Conservation (phyloP, 2,329 filamentous ascomycete genomes). For the Beauveria australis region DNA sequence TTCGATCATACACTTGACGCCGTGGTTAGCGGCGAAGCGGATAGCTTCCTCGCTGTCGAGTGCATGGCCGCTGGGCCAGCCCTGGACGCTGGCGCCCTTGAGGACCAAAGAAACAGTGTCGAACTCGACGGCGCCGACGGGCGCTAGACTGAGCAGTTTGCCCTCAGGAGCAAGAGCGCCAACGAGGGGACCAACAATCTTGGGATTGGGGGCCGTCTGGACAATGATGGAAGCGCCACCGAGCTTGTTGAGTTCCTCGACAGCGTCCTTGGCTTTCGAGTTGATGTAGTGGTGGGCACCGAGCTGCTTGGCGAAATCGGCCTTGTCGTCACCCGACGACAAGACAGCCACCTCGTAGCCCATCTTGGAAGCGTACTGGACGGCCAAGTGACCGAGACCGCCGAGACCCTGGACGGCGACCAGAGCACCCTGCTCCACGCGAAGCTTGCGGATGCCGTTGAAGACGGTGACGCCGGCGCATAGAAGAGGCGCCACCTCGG, state of each 20-base stretch:
- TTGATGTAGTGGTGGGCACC: slow-evolving; percentile 40
- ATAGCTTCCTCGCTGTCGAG: slow-evolving; percentile 59
- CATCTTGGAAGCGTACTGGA: slow-evolving; percentile 70
- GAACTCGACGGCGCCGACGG: slow-evolving; percentile 37
- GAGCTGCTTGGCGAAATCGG: slow-evolving; percentile 50
- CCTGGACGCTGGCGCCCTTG: slow-evolving; percentile 52
- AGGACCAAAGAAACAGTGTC: slow-evolving; percentile 33
- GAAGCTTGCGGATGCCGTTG: slow-evolving; percentile 48
- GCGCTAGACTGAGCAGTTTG: slow-evolving; percentile 52
- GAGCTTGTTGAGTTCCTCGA: slow-evolving; percentile 41
- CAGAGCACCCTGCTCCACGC: slow-evolving; percentile 41
- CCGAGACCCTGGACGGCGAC: slow-evolving; percentile 62
- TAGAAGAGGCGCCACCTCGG: slow-evolving; percentile 49
- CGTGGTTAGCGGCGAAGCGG: slow-evolving; percentile 52
- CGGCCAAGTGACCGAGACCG: slow-evolving; percentile 68
- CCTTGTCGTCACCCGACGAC: slow-evolving; percentile 58
- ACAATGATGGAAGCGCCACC: slow-evolving; percentile 57
- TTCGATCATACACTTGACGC: slow-evolving; percentile 57
- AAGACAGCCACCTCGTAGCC: slow-evolving; percentile 65
- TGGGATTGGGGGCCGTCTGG: slow-evolving; percentile 53
- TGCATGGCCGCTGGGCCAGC: slow-evolving; percentile 55
- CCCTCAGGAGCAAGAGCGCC: slow-evolving; percentile 45
- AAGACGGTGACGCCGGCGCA: slow-evolving; percentile 60
- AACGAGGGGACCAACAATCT: slow-evolving; percentile 44
- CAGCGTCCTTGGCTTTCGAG: slow-evolving; percentile 41